phyloP scores from a whole-genome alignment of 495 filamentous ascomycete species.

The Penicillium ochrochloron region DNA sequence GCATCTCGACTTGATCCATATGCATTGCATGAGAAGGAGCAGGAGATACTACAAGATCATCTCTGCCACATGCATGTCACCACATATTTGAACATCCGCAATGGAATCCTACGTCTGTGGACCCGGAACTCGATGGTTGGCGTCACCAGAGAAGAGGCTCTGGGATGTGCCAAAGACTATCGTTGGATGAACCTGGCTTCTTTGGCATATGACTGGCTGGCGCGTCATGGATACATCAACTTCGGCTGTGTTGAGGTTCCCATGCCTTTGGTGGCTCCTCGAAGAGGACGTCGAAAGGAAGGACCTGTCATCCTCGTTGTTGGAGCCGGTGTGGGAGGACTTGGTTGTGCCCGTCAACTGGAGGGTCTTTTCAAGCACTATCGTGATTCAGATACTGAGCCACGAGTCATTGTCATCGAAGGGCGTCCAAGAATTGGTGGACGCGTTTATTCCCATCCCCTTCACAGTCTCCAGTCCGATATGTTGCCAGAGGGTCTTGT shows the following conservation, averaged over 20 bases:
- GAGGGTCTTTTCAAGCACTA: constrained; percentile 83
- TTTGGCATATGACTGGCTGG: constrained; percentile 90
- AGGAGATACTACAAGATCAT: constrained; percentile 74
- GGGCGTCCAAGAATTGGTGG: constrained; percentile 89
- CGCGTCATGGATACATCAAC: constrained; percentile 93
- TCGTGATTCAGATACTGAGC: constrained; percentile 64
- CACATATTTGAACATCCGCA: constrained; percentile 95
- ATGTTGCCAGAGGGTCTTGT: constrained; percentile 53
- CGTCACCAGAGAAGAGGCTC: constrained; percentile 85
- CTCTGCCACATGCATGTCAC: constrained; percentile 90
- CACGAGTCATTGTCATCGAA: constrained; percentile 83
- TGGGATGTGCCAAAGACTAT: constrained; percentile 87
- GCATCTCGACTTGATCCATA: constrained; percentile 90
- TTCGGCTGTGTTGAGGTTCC: constrained; percentile 85
- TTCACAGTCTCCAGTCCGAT: constrained; percentile 61
- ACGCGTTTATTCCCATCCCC: constrained; percentile 87
- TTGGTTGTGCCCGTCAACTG: constrained; percentile 90
- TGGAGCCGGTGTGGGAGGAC: constrained; percentile 91
- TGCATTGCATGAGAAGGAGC: constrained; percentile 84
- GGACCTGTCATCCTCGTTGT: constrained; percentile 77
- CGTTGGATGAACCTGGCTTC: constrained; percentile 91
- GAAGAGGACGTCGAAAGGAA: constrained; percentile 53
- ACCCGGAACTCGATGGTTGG: constrained; percentile 84
- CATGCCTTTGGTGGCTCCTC: constrained; percentile 39
- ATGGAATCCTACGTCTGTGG: constrained; percentile 93